These are phyloP conservation scores for Aspergillus bertholletiae DNA, from an alignment of 495 filamentous ascomycete species.

Conservation along the genomic window DNA sequence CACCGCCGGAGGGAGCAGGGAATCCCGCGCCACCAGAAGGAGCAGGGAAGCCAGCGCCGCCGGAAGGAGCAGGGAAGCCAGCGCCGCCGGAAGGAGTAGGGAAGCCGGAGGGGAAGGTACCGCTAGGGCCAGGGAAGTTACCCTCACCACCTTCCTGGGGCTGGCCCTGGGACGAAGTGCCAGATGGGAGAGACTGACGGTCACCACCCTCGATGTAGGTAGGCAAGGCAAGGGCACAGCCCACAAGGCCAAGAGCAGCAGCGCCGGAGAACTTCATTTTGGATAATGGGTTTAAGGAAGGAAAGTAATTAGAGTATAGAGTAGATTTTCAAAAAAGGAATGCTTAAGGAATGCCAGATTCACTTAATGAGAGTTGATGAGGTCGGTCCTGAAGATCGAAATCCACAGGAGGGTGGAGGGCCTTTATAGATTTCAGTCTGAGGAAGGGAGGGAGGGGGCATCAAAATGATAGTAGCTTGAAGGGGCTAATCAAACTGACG, in stretches of 20 bases:
- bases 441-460: too few species aligned
- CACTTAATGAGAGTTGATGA: not conserved
- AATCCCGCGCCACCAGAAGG: not conserved
- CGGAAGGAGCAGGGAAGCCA: not conserved
- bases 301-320: not conserved
- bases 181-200: not conserved
- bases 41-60: not conserved
- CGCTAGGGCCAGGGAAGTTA: not conserved
- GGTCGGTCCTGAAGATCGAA: not conserved
- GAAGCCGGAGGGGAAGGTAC: constrained; percentile 1
- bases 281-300: constrained; percentile 4
- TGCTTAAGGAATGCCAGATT: constrained; percentile 14
- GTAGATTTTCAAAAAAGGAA: not conserved
- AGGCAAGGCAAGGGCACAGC: constrained; percentile 19
- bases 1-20: not conserved
- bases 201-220: not conserved
- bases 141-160: constrained; percentile 2
- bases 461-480: not conserved
- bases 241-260: constrained; percentile 12
- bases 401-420: not conserved
- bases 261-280: constrained; percentile 16
- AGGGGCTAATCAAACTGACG: not conserved
- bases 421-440: constrained; percentile 9
- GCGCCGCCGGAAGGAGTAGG: not conserved
- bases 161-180: not conserved